A percentile compares a stretch with the other conserved stretches of the same genome.
Conservation (phyloP, 2,329 filamentous ascomycete species). For the Neopestalotiopsis sp. region DNA sequence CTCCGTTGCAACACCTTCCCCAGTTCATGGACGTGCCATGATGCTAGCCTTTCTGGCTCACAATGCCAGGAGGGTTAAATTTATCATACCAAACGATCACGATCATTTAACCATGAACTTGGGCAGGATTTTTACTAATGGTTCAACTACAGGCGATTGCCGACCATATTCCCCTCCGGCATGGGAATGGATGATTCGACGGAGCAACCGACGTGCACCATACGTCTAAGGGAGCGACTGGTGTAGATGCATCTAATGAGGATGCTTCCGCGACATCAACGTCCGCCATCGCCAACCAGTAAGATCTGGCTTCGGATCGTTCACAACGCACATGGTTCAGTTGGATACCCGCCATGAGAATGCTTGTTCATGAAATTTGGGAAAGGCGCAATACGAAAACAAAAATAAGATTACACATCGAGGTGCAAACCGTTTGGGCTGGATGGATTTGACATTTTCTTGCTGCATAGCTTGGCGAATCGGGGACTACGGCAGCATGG, state of each 20-base stretch:
- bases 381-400: neutral
- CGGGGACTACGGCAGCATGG: neutral
- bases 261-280: neutral
- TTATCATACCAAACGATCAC: neutral
- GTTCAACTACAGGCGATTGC: conserved; percentile 33
- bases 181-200: conserved; percentile 40
- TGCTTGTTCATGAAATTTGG: neutral
- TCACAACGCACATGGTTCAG: neutral
- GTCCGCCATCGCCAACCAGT: too few relatives aligned
- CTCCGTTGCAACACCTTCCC: too few relatives aligned
- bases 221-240: conserved; percentile 28
- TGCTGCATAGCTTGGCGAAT: conserved; percentile 10
- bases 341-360: neutral
- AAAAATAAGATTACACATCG: conserved; percentile 2
- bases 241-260: neutral
- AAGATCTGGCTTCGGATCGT: neutral
- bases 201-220: conserved; percentile 32
- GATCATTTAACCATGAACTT: neutral
- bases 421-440: conserved; percentile 12
- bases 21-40: too few relatives aligned
- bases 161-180: conserved; percentile 35
- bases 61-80: too few relatives aligned
- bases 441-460: conserved; percentile 7
- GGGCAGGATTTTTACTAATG: conserved; percentile 21
- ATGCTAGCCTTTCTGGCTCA: too few relatives aligned